Percentiles rank a stretch among this genome's conserved stretches.
Conservation (phyloP, 2,329 filamentous ascomycete species). For the Aureobasidium sp. region DNA sequence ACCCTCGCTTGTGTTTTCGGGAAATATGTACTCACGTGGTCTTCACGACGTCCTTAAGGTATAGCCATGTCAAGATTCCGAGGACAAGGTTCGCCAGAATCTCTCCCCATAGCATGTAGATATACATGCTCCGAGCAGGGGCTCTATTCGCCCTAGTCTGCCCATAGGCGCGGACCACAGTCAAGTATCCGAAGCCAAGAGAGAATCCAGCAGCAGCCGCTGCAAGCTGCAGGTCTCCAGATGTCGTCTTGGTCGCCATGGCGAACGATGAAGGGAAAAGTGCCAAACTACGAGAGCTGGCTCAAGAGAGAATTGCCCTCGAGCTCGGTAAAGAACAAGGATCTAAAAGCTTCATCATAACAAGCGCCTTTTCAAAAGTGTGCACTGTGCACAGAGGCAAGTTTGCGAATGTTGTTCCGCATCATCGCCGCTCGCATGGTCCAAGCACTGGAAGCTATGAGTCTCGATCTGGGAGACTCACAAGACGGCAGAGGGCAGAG, state of each 20-base stretch:
- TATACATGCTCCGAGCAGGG: conserved; percentile 4
- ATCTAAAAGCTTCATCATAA: neutral
- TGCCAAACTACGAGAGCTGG: neutral
- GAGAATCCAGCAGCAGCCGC: conserved; percentile 30
- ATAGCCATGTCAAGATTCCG: conserved; percentile 33
- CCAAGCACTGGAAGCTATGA: neutral
- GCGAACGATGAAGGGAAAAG: neutral
- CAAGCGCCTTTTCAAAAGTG: neutral
- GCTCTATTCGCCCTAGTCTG: conserved; percentile 25
- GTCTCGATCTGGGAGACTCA: neutral
- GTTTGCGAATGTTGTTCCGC: neutral
- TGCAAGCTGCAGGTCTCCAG: conserved; percentile 16
- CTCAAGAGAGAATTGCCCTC: neutral
- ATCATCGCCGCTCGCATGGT: conserved; percentile 4
- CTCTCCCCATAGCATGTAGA: conserved; percentile 43
- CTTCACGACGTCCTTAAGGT: conserved; percentile 21
- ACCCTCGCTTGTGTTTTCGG: neutral
- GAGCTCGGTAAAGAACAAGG: neutral
- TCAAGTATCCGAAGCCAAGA: conserved; percentile 37
- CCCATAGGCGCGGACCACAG: conserved; percentile 31
- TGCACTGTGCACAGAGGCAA: conserved; percentile 8
- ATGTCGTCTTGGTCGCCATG: conserved; percentile 2
- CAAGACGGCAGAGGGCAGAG: neutral
- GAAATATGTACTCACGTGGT: conserved; percentile 1
- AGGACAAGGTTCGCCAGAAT: conserved; percentile 38